Evolutionary conservation across 345 rosid genomes (phyloP).

Genomic region (Eucalyptus tenuipes): DNA sequence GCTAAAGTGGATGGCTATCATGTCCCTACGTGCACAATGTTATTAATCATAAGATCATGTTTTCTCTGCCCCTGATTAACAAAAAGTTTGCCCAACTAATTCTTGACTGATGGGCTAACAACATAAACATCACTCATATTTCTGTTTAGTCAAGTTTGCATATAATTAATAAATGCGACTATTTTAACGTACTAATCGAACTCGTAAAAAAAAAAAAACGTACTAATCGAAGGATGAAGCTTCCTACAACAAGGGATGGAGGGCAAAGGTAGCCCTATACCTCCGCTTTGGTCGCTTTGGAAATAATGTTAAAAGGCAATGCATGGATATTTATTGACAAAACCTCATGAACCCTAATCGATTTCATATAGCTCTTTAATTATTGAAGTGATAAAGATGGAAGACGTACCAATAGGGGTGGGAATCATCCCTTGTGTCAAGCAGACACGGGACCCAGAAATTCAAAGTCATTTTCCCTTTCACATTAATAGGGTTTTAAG

Average conservation of each 20-base stretch:
- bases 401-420: neutral
- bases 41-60: neutral
- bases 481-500: neutral
- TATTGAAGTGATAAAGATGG: neutral
- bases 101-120: neutral
- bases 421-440: neutral
- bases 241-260: neutral
- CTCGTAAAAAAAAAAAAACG: too few relatives aligned
- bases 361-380: too few relatives aligned
- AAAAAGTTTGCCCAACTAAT: neutral
- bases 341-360: too few relatives aligned
- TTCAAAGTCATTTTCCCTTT: neutral
- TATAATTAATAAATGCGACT: neutral
- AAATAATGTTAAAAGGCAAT: neutral
- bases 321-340: neutral
- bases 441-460: neutral
- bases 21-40: too few relatives aligned
- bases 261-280: neutral
- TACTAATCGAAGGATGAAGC: neutral
- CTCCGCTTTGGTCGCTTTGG: neutral
- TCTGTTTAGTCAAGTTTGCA: neutral
- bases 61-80: neutral
- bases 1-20: neutral
- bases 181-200: neutral
- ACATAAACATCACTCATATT: neutral